Conservation (phyloP, 1,284 basidiomycete species). For the Cryptococcus maquisensis region DNA sequence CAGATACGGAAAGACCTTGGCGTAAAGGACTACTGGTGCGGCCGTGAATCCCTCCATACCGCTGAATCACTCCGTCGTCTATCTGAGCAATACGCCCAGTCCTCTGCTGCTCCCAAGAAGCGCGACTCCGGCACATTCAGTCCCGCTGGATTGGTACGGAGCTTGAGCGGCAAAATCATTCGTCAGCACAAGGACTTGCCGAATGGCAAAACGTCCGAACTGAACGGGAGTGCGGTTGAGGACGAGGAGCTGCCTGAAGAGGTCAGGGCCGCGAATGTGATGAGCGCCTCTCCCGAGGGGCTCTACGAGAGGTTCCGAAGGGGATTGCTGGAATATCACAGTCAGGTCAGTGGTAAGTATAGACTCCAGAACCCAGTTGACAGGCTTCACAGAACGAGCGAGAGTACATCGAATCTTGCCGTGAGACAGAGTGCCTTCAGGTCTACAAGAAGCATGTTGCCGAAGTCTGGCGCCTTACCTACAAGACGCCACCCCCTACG, state of each 20-base stretch:
- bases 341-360: conserved; percentile 23
- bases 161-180: conserved; percentile 4
- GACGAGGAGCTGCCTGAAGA: conserved; percentile 14
- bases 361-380: not conserved
- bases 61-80: conserved; percentile 4
- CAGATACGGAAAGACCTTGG: conserved; percentile 30
- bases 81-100: not conserved
- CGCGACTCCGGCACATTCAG: conserved; percentile 6
- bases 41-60: conserved; percentile 22
- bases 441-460: conserved; percentile 40
- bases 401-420: conserved; percentile 43
- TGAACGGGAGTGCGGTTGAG: conserved; percentile 11
- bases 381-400: conserved; percentile 22
- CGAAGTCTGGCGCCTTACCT: conserved; percentile 47
- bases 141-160: conserved; percentile 5
- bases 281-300: conserved; percentile 22
- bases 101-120: not conserved
- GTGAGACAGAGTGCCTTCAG: conserved; percentile 42
- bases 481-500: conserved; percentile 44
- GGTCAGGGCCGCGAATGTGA: conserved; percentile 27
- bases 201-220: not conserved
- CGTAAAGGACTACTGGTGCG: conserved; percentile 39
- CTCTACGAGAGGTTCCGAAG: conserved; percentile 42
- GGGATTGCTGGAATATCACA: conserved; percentile 43
- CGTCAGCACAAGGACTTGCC: conserved; percentile 1